Percentiles rank a stretch among this genome's conserved stretches.
These are phyloP conservation scores for Lentinula novae-zelandiae DNA, from an alignment of 1,284 basidiomycete species.

Conservation along the genomic window DNA sequence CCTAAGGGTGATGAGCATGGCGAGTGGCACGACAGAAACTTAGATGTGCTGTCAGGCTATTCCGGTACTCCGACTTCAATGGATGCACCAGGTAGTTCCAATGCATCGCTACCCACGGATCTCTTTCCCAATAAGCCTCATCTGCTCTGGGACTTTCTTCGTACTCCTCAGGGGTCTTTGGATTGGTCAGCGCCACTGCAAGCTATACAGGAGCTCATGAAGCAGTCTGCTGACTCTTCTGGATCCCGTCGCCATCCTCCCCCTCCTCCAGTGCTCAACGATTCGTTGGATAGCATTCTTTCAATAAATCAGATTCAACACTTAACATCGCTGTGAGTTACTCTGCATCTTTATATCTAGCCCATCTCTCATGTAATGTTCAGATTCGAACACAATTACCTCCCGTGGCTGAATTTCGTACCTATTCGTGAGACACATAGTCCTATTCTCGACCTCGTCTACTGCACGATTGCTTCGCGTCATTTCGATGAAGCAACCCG, in stretches of 20 bases:
- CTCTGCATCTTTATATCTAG: neutral
- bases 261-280: constrained; percentile 12
- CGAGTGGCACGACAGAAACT: neutral
- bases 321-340: neutral
- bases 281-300: constrained; percentile 13
- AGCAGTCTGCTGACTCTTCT: constrained; percentile 10
- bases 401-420: constrained; percentile 22
- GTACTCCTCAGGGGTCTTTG: neutral
- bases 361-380: neutral
- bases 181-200: constrained; percentile 24
- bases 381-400: constrained; percentile 20
- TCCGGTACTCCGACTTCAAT: neutral
- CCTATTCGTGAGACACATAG: constrained; percentile 14
- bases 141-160: constrained; percentile 13
- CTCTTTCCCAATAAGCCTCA: constrained; percentile 7
- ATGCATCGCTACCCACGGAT: neutral
- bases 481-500: constrained; percentile 14
- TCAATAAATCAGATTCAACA: constrained; percentile 9
- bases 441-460: constrained; percentile 18
- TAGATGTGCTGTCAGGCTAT: neutral
- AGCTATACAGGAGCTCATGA: constrained; percentile 19
- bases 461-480: constrained; percentile 19
- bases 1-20: neutral
- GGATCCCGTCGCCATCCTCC: constrained; percentile 9
- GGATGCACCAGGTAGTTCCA: neutral